Evolutionary conservation across 1,284 basidiomycete species (phyloP).

Genomic region (Apiotrichum gamsii): DNA sequence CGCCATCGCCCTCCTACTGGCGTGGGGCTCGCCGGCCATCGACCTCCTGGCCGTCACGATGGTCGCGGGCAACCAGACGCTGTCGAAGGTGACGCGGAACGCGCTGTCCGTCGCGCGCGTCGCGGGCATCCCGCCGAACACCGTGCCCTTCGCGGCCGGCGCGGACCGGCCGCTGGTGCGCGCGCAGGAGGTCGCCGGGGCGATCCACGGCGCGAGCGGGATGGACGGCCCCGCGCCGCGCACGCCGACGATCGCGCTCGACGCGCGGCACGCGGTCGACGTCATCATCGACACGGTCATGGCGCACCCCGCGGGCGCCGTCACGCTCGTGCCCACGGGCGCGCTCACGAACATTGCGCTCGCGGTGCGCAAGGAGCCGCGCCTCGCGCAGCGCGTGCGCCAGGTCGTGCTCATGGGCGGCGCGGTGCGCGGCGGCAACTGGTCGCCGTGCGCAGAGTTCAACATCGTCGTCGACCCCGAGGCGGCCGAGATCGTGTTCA

Average conservation of each 20-base stretch:
- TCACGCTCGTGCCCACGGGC: slow-evolving; percentile 17
- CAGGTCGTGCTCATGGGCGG: slow-evolving; percentile 23
- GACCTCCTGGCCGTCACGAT: slow-evolving; percentile 19
- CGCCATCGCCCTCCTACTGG: slow-evolving; percentile 19
- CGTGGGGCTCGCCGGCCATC: slow-evolving; percentile 17
- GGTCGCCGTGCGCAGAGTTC: slow-evolving; percentile 16
- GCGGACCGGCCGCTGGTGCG: slow-evolving; percentile 2
- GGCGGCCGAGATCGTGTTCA: slow-evolving; percentile 16
- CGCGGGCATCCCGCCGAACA: slow-evolving; percentile 5
- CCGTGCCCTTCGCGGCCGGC: slow-evolving; percentile 10
- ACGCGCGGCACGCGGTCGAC: slow-evolving; percentile 8
- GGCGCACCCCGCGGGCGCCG: slow-evolving; percentile 3
- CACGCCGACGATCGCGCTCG: not conserved
- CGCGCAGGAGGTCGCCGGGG: not conserved
- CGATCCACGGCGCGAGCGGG: slow-evolving; percentile 12
- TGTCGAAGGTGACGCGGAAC: slow-evolving; percentile 14
- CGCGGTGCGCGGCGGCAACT: slow-evolving; percentile 12
- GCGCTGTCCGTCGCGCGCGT: slow-evolving; percentile 15
- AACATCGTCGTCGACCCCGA: slow-evolving; percentile 22
- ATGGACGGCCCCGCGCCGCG: slow-evolving; percentile 14
- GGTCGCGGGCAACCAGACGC: slow-evolving; percentile 21
- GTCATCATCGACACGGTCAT: slow-evolving; percentile 15
- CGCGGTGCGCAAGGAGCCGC: slow-evolving; percentile 9
- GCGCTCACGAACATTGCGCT: slow-evolving; percentile 22
- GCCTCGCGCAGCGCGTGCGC: slow-evolving; percentile 2